These are phyloP conservation scores for Aspergillus ellipticus DNA, from an alignment of 495 filamentous ascomycete genomes.

Conservation along the genomic window DNA sequence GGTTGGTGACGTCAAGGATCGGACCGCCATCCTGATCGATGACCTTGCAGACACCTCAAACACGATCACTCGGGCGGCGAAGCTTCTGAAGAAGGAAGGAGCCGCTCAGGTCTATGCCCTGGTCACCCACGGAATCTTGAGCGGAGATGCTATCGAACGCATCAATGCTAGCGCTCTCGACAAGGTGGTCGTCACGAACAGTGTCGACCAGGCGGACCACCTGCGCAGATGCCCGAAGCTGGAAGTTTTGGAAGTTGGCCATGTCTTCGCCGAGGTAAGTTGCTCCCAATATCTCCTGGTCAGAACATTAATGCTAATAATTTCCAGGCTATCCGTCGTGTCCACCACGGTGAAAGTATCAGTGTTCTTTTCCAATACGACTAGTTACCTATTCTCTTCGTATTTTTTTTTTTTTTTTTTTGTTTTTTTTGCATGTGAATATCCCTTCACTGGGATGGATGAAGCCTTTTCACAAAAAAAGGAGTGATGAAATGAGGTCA, in stretches of 20 bases:
- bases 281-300: conserved; percentile 10
- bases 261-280: conserved; percentile 85
- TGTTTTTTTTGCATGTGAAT: conserved; percentile 10
- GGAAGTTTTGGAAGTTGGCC: conserved; percentile 86
- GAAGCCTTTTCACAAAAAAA: conserved; percentile 11
- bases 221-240: conserved; percentile 72
- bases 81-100: conserved; percentile 90
- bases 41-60: conserved; percentile 95
- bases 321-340: conserved; percentile 80
- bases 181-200: conserved; percentile 91
- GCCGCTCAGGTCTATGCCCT: conserved; percentile 84
- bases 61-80: conserved; percentile 95
- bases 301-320: conserved; percentile 8
- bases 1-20: conserved; percentile 79
- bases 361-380: conserved; percentile 95
- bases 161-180: conserved; percentile 90
- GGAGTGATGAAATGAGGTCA: conserved; percentile 18
- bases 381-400: conserved; percentile 20
- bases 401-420: conserved; percentile 12
- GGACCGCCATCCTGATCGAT: conserved; percentile 85
- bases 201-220: conserved; percentile 84
- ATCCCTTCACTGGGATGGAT: conserved; percentile 3
- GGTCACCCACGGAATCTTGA: conserved; percentile 90
- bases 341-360: conserved; percentile 97
- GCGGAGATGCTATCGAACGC: conserved; percentile 88